These are phyloP conservation scores for Thelephora terrestris DNA, from an alignment of 1,284 basidiomycete species.

Conservation along the genomic window DNA sequence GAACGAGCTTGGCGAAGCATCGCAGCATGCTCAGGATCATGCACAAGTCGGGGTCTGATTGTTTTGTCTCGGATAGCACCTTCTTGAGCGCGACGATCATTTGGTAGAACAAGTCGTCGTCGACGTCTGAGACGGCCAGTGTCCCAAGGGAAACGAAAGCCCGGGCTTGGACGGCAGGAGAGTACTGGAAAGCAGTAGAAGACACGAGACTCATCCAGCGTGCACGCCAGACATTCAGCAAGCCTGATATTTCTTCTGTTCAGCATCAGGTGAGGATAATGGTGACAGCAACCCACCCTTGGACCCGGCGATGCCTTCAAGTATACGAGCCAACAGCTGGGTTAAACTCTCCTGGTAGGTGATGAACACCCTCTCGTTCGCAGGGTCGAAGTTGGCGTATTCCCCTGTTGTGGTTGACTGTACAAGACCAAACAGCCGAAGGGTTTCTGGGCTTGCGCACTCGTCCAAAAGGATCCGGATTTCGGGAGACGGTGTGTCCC, in stretches of 20 bases:
- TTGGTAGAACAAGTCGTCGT: slow-evolving; percentile 84
- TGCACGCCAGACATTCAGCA: slow-evolving; percentile 87
- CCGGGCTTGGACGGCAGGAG: slow-evolving; percentile 81
- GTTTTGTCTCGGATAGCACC: slow-evolving; percentile 57
- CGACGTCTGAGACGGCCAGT: slow-evolving; percentile 70
- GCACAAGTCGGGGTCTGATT: slow-evolving; percentile 15
- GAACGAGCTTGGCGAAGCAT: slow-evolving; percentile 71
- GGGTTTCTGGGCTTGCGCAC: slow-evolving; percentile 43
- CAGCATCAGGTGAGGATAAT: slow-evolving; percentile 4
- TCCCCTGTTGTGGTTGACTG: slow-evolving; percentile 54
- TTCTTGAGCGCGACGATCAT: slow-evolving; percentile 76
- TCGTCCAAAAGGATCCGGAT: slow-evolving; percentile 54
- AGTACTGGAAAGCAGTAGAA: slow-evolving; percentile 87
- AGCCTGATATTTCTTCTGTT: slow-evolving; percentile 37
- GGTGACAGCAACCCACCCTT: slow-evolving; percentile 39
- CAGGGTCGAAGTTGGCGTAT: slow-evolving; percentile 44
- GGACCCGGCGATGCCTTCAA: slow-evolving; percentile 58
- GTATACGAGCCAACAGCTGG: slow-evolving; percentile 51
- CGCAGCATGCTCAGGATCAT: slow-evolving; percentile 75
- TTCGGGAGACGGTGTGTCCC: slow-evolving; percentile 46
- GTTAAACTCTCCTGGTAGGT: slow-evolving; percentile 62
- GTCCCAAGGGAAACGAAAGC: slow-evolving; percentile 82
- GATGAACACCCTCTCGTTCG: slow-evolving; percentile 50
- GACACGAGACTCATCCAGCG: slow-evolving; percentile 92
- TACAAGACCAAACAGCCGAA: slow-evolving; percentile 67